Percentiles rank a stretch among this genome's conserved stretches.
phyloP scores from a whole-genome alignment of 1,139 yeast species.

The Blastobotrys arbuscula region DNA sequence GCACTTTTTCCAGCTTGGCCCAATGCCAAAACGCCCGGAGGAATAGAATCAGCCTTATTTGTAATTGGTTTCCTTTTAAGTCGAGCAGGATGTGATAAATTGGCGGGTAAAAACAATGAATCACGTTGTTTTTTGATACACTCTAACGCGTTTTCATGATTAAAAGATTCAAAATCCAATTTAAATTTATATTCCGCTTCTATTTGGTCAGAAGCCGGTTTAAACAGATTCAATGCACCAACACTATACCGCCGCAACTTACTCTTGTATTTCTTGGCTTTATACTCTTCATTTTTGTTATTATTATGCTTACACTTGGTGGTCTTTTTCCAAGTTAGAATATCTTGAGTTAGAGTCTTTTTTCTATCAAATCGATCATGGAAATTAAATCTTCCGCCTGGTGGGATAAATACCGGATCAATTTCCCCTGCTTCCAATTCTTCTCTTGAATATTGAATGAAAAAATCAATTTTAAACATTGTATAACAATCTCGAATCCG shows the following conservation, averaged over 20 bases:
- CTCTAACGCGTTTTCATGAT: conserved; percentile 4
- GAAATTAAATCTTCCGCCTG: conserved; percentile 2
- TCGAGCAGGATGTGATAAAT: conserved; percentile 4
- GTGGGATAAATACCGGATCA: conserved; percentile 13
- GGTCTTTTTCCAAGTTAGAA: conserved; percentile 9
- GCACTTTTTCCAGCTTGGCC: conserved; percentile 16
- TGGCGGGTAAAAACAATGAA: conserved; percentile 4
- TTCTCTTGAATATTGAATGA: conserved; percentile 15
- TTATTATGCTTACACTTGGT: background rate
- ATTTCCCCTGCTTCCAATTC: conserved; percentile 13
- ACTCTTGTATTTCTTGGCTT: background rate
- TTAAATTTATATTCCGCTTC: conserved; percentile 1
- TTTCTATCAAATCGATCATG: conserved; percentile 7
- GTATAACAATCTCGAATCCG: conserved; percentile 19
- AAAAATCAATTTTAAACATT: conserved; percentile 22
- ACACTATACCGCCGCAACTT: conserved; percentile 1
- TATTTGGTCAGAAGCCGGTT: background rate
- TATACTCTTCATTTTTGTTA: background rate
- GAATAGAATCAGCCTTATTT: conserved; percentile 3
- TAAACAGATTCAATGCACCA: background rate
- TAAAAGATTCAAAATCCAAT: conserved; percentile 10
- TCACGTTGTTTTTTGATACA: background rate
- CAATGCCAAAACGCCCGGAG: conserved; percentile 15
- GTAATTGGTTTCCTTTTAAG: conserved; percentile 1
- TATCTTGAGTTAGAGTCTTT: conserved; percentile 5